Evolutionary conservation across 306 rosid genomes (phyloP).

Genomic region (Pterocarpus santalinus): DNA sequence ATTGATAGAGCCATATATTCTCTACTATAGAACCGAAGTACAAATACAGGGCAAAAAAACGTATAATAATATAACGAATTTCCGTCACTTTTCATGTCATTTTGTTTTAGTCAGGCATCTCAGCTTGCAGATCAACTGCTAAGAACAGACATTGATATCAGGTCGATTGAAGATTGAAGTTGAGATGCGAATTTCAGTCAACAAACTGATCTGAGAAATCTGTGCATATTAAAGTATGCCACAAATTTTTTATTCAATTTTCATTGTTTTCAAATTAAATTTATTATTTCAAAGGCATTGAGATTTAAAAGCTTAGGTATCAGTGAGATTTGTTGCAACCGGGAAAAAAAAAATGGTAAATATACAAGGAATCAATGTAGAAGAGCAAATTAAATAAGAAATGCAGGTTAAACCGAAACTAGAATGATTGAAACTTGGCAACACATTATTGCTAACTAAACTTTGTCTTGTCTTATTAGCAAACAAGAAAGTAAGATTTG

Average conservation of each 20-base stretch:
- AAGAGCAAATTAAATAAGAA: conserved; percentile 2
- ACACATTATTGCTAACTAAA: no score
- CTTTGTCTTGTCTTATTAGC: no score
- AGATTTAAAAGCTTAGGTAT: neutral
- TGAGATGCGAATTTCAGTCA: conserved; percentile 11
- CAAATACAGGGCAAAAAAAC: neutral
- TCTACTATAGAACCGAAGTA: conserved; percentile 16
- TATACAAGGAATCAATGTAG: neutral
- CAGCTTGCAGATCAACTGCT: neutral
- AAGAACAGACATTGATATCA: neutral
- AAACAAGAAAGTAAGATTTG: no score
- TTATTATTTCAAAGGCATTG: conserved; percentile 1
- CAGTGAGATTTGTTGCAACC: neutral
- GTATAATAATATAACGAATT: neutral
- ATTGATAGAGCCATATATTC: conserved; percentile 5
- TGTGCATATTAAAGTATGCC: neutral
- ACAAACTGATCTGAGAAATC: conserved; percentile 14
- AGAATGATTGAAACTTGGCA: neutral
- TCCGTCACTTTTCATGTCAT: conserved; percentile 27
- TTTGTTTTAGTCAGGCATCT: conserved; percentile 6
- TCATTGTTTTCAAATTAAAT: conserved; percentile 10
- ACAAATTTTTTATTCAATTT: neutral
- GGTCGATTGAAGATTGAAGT: conserved; percentile 4
- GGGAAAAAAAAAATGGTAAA: no score
- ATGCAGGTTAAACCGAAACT: conserved; percentile 10